A percentile compares a stretch with the other conserved stretches of the same genome.
Conservation (phyloP, 768 basidiomycete genomes). For the Cubamyces lactineus region DNA sequence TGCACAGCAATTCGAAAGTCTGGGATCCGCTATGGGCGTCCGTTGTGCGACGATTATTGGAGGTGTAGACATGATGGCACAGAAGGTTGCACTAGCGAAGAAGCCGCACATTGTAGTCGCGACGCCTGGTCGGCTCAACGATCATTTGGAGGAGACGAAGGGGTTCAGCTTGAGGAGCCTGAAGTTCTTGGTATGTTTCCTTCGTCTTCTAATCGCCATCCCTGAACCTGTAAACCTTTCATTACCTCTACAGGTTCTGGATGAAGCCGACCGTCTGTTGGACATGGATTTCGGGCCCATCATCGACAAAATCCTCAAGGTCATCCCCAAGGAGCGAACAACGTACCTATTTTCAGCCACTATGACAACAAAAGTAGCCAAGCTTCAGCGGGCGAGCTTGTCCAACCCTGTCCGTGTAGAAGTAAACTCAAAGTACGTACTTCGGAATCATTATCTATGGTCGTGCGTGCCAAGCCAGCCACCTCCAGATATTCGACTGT, state of each 20-base stretch:
- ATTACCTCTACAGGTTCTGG: conserved; percentile 70
- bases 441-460: background rate
- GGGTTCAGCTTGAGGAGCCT: conserved; percentile 87
- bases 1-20: conserved; percentile 91
- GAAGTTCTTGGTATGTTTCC: conserved; percentile 77
- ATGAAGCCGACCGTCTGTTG: conserved; percentile 93
- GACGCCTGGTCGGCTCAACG: conserved; percentile 90
- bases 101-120: conserved; percentile 94
- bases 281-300: conserved; percentile 97
- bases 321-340: conserved; percentile 90
- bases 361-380: conserved; percentile 98
- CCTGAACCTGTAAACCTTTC: background rate
- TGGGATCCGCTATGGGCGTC: conserved; percentile 92
- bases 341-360: conserved; percentile 98
- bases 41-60: conserved; percentile 93
- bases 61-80: conserved; percentile 89
- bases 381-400: conserved; percentile 92
- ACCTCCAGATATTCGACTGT: conserved; percentile 89
- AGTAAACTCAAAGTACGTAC: conserved; percentile 84
- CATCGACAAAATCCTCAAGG: conserved; percentile 95
- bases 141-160: conserved; percentile 97
- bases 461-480: background rate
- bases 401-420: conserved; percentile 93
- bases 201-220: background rate
- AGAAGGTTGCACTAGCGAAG: conserved; percentile 91